These are phyloP conservation scores for Penstemon barbatus DNA, from an alignment of 257 asterid species.

Conservation along the genomic window DNA sequence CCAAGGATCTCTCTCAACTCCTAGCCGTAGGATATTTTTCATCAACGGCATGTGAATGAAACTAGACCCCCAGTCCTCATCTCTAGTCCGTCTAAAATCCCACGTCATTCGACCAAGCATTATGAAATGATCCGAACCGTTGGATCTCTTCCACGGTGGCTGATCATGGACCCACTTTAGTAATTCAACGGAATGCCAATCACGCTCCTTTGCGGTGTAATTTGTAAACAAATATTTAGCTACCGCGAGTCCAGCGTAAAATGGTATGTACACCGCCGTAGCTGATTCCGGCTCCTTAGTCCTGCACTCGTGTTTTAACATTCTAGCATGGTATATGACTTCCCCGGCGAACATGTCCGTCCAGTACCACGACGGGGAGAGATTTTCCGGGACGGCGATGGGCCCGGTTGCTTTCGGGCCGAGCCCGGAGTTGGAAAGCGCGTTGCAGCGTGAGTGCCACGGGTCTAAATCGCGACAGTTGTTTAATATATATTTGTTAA, in stretches of 20 bases:
- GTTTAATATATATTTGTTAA: constrained; percentile 47
- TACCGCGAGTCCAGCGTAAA: constrained; percentile 58
- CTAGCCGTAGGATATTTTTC: constrained; percentile 40
- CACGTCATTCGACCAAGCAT: constrained; percentile 61
- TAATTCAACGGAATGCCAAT: constrained; percentile 37
- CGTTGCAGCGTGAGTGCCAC: constrained; percentile 61
- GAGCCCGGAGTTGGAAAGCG: constrained; percentile 51
- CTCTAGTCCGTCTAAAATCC: constrained; percentile 55
- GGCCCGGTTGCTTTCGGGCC: constrained; percentile 48
- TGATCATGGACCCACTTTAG: constrained; percentile 48
- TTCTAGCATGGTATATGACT: constrained; percentile 47
- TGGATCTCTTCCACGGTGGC: constrained; percentile 39
- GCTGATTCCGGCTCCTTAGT: constrained; percentile 54
- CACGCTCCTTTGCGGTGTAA: constrained; percentile 42
- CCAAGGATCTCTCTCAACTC: constrained; percentile 54
- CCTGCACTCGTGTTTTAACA: constrained; percentile 46
- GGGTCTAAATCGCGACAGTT: constrained; percentile 55
- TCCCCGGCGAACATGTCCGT: constrained; percentile 67
- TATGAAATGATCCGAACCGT: constrained; percentile 67
- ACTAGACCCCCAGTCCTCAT: constrained; percentile 58
- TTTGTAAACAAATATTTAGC: constrained; percentile 44
- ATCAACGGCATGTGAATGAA: constrained; percentile 56
- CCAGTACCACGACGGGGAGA: constrained; percentile 58
- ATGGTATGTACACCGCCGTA: constrained; percentile 63
- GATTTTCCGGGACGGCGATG: constrained; percentile 40